These are phyloP conservation scores for Chytriomyces hyalinus DNA, from an alignment of 192 early-diverging fungal species.

Conservation along the genomic window DNA sequence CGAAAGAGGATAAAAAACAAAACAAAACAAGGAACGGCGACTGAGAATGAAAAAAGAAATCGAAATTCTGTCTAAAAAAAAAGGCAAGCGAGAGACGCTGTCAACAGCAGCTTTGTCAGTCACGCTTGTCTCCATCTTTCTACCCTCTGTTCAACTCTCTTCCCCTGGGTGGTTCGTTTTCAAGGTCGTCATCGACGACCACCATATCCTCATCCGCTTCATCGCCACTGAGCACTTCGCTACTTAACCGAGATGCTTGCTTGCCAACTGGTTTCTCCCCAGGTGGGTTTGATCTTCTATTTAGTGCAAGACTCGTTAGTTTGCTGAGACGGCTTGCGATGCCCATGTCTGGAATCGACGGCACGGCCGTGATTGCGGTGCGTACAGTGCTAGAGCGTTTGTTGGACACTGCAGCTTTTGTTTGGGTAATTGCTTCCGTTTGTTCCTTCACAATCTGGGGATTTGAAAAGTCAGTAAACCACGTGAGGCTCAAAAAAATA, in stretches of 20 bases:
- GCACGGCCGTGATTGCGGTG: background rate
- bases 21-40: background rate
- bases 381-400: background rate
- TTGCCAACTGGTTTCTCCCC: background rate
- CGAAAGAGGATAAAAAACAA: slow-evolving; percentile 12
- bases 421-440: slow-evolving; percentile 15
- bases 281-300: background rate
- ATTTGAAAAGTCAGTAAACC: too few relatives aligned
- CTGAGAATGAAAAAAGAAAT: slow-evolving; percentile 1
- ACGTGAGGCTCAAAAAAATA: too few relatives aligned
- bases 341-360: slow-evolving; percentile 28
- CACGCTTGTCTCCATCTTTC: too few relatives aligned
- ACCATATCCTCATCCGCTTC: background rate
- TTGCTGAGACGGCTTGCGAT: slow-evolving; percentile 2
- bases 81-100: background rate
- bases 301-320: background rate
- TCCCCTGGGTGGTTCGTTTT: too few relatives aligned
- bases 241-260: background rate
- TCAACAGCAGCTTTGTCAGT: too few relatives aligned
- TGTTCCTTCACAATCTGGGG: background rate
- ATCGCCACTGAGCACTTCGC: background rate
- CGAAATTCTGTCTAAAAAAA: slow-evolving; percentile 7
- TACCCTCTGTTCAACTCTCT: too few relatives aligned
- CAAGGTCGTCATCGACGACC: too few relatives aligned
- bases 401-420: background rate